Base-by-base conservation (phyloP, 495 filamentous ascomycete genomes). In the Pseudevernia furfuracea region DNA sequence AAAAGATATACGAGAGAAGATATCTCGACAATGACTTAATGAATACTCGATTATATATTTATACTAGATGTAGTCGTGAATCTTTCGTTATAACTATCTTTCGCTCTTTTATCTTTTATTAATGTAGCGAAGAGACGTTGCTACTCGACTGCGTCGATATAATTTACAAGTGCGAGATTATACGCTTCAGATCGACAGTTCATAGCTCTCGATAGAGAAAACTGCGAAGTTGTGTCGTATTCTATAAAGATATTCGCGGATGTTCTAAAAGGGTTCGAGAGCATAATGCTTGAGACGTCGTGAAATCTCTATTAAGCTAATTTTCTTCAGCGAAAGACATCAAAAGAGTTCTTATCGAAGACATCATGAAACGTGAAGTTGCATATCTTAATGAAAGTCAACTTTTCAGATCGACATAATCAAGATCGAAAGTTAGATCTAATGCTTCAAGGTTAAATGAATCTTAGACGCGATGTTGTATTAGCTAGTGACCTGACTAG, bases 11-110 rank as follows among this genome's bases (percentile, higher is more conserved):
- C 1, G 71, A 74, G 19, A 80, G 74, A 3, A 86, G 77, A 62
- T 76, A 85, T 19, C 61, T 25, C 0, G 84, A 84, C 0, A 87
- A 59, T 1, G 82, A 82, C 61, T 86, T 87, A 61, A 87, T 71
- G 69, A 76, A 84, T 32, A 86, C 78, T 4, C 71, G 64, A 19
- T 74, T 64, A 23, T 80, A 66, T 38, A 71, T 67, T 84, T 82
- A 87, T 9, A 86, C 75, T 0, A 86, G 76, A 65, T 88, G 84
- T 17, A 85, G 70, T 5, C 74, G 69, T 0, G 75, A 71, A 37
- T 81, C 62, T 59, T 88, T 82, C 3, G 74, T 75, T 6, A 77
- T 41, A 21, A 81, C 36, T 15, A 85, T 80, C 1, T 71, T 58
- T 10, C 82, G 80, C 10, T 74, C 74, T 39, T 72, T 69, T 0